Conservation (phyloP, 352 stramenopile genomes). For the Pythium coloratum region DNA sequence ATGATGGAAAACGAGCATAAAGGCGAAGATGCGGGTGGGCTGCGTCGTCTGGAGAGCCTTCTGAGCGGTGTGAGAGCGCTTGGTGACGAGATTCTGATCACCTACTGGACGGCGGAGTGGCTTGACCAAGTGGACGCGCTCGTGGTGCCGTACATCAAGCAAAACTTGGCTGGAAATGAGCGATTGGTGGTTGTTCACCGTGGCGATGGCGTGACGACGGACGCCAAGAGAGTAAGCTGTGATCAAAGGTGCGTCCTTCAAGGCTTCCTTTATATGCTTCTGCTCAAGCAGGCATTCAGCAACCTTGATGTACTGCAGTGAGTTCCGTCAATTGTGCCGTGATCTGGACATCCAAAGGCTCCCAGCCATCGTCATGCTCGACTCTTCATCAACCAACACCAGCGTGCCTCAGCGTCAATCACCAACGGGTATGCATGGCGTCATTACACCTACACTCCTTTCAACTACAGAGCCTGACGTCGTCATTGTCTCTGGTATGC, state of each 20-base stretch:
- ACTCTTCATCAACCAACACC: not conserved
- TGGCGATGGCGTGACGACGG: not conserved
- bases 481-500: not conserved
- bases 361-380: constrained; percentile 1
- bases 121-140: constrained; percentile 33
- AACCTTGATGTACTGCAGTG: not conserved
- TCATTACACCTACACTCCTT: not conserved
- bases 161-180: constrained; percentile 21
- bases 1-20: not conserved
- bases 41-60: not conserved
- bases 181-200: constrained; percentile 13
- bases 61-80: not conserved
- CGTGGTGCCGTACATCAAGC: constrained; percentile 26
- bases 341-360: constrained; percentile 1
- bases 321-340: constrained; percentile 19
- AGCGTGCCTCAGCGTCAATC: not conserved
- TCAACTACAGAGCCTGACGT: not conserved
- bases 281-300: not conserved
- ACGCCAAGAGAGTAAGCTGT: not conserved
- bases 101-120: constrained; percentile 58
- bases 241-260: not conserved
- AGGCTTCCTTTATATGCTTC: not conserved
- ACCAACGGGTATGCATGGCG: not conserved
- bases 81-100: not conserved
- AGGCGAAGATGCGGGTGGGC: not conserved